phyloP scores from a whole-genome alignment of 2,329 filamentous ascomycete genomes.

The Pestalotiopsis sp. region DNA sequence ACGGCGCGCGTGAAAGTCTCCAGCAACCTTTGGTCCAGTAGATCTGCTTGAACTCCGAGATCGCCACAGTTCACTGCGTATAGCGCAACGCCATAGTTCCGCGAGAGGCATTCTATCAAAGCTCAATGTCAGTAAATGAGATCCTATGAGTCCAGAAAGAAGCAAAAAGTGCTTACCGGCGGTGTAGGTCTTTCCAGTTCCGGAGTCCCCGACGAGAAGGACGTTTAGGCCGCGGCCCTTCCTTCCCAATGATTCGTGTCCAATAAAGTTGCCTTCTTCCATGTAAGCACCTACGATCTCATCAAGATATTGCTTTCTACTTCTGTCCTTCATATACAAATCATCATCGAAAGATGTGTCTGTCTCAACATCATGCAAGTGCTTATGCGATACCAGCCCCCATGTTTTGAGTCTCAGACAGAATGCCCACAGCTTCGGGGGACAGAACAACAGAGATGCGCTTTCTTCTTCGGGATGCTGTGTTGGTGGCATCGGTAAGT shows the following conservation, averaged over 20 bases:
- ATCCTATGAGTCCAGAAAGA: background rate
- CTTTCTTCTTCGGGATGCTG: background rate
- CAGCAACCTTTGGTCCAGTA: slow-evolving; percentile 14
- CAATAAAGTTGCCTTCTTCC: background rate
- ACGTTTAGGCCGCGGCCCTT: slow-evolving; percentile 12
- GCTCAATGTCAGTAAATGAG: background rate
- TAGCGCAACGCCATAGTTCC: slow-evolving; percentile 15
- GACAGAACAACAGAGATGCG: slow-evolving; percentile 17
- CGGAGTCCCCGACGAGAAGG: slow-evolving; percentile 15
- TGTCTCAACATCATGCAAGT: slow-evolving; percentile 11
- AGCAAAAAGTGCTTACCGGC: slow-evolving; percentile 14
- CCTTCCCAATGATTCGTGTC: background rate
- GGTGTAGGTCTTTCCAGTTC: slow-evolving; percentile 19
- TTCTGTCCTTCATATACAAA: slow-evolving; percentile 1
- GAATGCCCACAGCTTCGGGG: slow-evolving; percentile 18
- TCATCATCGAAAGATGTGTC: background rate
- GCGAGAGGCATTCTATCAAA: slow-evolving; percentile 16
- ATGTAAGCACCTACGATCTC: background rate
- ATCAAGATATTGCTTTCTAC: background rate
- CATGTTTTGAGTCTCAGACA: slow-evolving; percentile 19
- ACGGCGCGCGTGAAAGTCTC: slow-evolving; percentile 13
- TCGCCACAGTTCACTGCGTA: slow-evolving; percentile 17
- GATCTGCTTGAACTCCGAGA: slow-evolving; percentile 13
- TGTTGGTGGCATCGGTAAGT: background rate
- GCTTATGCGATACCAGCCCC: slow-evolving; percentile 11